Evolutionary conservation across 2,329 filamentous ascomycete genomes (phyloP), one percentile per base, ranked within the genome.

Genomic region (Xylariaceae sp.): DNA sequence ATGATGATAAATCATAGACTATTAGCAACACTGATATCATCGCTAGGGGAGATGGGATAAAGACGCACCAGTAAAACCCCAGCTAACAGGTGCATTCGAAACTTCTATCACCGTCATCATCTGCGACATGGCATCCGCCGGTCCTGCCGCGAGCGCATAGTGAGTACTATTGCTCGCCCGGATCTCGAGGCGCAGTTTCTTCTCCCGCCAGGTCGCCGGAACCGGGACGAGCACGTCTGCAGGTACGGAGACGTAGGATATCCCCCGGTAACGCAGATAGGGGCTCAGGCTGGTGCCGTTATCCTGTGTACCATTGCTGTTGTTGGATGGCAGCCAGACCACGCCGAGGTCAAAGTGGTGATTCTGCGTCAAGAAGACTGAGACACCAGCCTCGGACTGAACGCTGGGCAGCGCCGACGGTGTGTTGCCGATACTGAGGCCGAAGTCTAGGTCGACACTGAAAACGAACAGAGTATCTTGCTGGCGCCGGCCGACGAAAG

Each of bases 401-500:
- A 57, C 37, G 0, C 47, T 47, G 0, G 57, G 14, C 25, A 8
- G 8, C 25, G 14, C 14, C 14, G n/a, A 5, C 34, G 34, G 34
- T 10, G 14, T 36, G 8, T 7, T 11, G 16, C 16, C 16, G 16
- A 10, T 16, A 17, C 20, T 57, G 0, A 75, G 70, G 0, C 55
- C 44, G 52, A 73, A 79, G 6, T 65, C 60, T 0, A 80, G 40
- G 44, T 75, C 66, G 3, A 76, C 68, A 37, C 63, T 67, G 56
- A 68, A 81, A 0, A 64, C 71, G 57, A 81, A 81, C 1, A 78
- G 60, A 0, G 76, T 75, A 49, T 81, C 71, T 5, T 74, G 74
- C 56, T 82, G 78, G 2, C 77, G 67, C 2, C 75, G 67, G 0
- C 72, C 74, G 16, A 83, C 64, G 37, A 82, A 79, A 0, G 76